phyloP scores from a whole-genome alignment of 305 asterid genomes.

The Fraxinus angustifolia region DNA sequence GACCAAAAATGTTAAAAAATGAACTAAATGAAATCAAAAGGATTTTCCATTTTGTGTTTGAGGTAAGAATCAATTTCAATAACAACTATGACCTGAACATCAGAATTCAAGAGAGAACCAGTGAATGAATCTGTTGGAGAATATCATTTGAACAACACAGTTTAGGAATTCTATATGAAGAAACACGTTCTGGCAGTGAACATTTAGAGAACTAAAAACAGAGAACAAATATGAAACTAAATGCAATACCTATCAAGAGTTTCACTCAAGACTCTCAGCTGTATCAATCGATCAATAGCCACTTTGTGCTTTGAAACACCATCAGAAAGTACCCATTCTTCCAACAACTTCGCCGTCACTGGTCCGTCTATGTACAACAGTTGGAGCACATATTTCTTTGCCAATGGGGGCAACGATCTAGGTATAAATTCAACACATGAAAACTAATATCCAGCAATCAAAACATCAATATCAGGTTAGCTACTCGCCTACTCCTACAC shows the following conservation, averaged over 20 bases:
- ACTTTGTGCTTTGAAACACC: constrained; percentile 83
- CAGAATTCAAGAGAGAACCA: neutral
- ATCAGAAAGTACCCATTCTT: constrained; percentile 86
- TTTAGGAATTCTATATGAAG: neutral
- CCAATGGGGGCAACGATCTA: constrained; percentile 95
- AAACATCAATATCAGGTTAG: constrained; percentile 2
- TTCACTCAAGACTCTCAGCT: constrained; percentile 77
- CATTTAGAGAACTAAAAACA: neutral
- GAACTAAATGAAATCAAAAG: neutral
- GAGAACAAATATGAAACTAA: neutral
- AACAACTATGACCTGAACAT: neutral
- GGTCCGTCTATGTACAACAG: constrained; percentile 64
- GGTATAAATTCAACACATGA: constrained; percentile 10
- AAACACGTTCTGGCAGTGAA: neutral
- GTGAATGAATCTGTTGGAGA: neutral
- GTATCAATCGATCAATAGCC: constrained; percentile 78
- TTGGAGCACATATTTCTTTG: constrained; percentile 83
- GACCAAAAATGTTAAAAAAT: neutral
- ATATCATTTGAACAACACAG: neutral
- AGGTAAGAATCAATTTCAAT: neutral
- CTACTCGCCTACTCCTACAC: neutral
- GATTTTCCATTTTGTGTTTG: neutral
- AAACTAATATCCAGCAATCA: constrained; percentile 6
- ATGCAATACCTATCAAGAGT: constrained; percentile 67
- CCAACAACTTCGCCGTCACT: constrained; percentile 61